Evolutionary conservation across 495 filamentous ascomycete genomes (phyloP).

Genomic region (Aspergillus hancockii): DNA sequence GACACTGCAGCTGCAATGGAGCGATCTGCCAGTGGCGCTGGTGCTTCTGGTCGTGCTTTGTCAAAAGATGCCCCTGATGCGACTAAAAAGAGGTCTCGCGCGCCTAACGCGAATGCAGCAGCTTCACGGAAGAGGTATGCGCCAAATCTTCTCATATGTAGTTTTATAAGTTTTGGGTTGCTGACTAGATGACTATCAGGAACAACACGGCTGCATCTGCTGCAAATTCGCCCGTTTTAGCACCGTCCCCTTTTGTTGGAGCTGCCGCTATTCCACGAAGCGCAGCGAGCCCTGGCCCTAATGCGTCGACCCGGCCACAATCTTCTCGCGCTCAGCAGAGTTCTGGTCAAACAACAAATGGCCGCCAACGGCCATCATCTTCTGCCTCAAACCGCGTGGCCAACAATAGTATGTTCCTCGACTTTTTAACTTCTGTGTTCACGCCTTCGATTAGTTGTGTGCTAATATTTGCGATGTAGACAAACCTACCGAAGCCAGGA

Average conservation of each 20-base stretch:
- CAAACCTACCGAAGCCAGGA: slow-evolving; percentile 39
- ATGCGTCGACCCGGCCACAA: slow-evolving; percentile 49
- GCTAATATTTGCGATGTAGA: slow-evolving; percentile 22
- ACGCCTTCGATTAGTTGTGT: slow-evolving; percentile 8
- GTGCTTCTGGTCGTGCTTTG: slow-evolving; percentile 47
- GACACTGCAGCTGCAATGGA: slow-evolving; percentile 62
- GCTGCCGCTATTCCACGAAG: slow-evolving; percentile 54
- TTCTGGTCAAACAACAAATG: slow-evolving; percentile 56
- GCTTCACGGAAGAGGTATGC: slow-evolving; percentile 71
- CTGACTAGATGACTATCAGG: slow-evolving; percentile 32
- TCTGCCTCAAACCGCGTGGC: slow-evolving; percentile 55
- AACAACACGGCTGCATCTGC: slow-evolving; percentile 50
- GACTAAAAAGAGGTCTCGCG: slow-evolving; percentile 69
- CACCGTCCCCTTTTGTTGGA: slow-evolving; percentile 70
- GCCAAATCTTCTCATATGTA: slow-evolving; percentile 4
- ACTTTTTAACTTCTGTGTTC: background rate
- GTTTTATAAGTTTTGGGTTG: background rate
- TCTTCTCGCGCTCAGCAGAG: slow-evolving; percentile 71
- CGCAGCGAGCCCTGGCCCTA: slow-evolving; percentile 48
- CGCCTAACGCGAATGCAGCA: slow-evolving; percentile 56
- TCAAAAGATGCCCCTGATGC: slow-evolving; percentile 61
- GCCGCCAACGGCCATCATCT: slow-evolving; percentile 59
- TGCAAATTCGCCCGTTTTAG: slow-evolving; percentile 66
- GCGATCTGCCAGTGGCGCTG: slow-evolving; percentile 64
- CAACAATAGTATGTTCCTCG: slow-evolving; percentile 29